Evolutionary conservation across 345 rosid species (phyloP).

Genomic region (Euphorbia lathyris): DNA sequence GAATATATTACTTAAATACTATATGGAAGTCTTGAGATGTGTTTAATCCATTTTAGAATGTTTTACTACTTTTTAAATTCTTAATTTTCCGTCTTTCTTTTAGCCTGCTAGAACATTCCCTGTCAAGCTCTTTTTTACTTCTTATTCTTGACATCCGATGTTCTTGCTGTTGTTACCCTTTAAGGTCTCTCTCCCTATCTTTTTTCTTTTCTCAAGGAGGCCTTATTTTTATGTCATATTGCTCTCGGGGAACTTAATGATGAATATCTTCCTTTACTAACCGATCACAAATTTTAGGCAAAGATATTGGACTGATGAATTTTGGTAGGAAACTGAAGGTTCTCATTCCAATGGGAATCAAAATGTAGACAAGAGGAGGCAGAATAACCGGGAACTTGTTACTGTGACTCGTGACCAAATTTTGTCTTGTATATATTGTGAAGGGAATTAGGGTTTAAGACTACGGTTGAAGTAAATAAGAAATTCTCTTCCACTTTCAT

Average conservation of each 20-base stretch:
- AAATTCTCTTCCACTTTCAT: neutral
- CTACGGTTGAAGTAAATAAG: no score
- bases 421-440: no score
- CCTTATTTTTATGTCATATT: neutral
- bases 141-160: neutral
- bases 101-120: slow-evolving; percentile 2
- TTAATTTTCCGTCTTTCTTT: slow-evolving; percentile 2
- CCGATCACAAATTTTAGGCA: neutral
- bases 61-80: neutral
- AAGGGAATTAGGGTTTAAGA: no score
- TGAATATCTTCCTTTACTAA: neutral
- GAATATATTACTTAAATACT: slow-evolving; percentile 13
- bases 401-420: no score
- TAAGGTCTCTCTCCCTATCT: neutral
- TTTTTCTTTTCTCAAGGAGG: neutral
- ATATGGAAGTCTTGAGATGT: slow-evolving; percentile 4
- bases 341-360: neutral
- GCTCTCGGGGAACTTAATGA: neutral
- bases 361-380: neutral
- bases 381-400: no score
- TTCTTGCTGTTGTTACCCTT: neutral
- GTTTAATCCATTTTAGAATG: slow-evolving; percentile 11
- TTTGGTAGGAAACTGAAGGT: neutral
- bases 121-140: neutral
- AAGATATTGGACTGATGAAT: neutral